Base-by-base conservation (phyloP, 2,329 filamentous ascomycete species). In the Curvularia lunata region DNA sequence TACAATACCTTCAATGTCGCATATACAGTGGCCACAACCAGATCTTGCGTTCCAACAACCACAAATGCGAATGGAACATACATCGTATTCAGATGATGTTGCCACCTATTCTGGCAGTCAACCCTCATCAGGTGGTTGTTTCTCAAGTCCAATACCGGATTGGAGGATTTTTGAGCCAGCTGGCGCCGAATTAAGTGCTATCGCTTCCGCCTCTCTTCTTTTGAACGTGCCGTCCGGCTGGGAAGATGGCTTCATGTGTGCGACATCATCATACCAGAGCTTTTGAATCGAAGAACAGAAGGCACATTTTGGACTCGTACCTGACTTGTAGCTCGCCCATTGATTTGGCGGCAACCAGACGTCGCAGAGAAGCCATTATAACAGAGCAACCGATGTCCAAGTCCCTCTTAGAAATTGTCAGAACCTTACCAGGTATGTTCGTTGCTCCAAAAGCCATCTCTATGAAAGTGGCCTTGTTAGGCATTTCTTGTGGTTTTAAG, bases 1-100 rank as follows among this genome's bases (percentile, higher is more conserved):
- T 37, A 27, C 60, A 63, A n/a, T 25, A 12, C 41, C 23, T 27
- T 25, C 25, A 25, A 43, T 12, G 9, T 13, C 27, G 28, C 18
- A 30, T 19, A 27, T 9, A 30, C 12, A 25, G 6, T 46, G 43
- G 43, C 27, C 28, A 47, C 16, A 32, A 28, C 4, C 25, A 1
- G 25, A 5, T 10, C n/a, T 28, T 30, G 7, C n/a, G 9, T 28
- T 19, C 2, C 27, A 25, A 48, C 30, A 38, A 13, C 13, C 21
- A 16, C 47, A 49, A 12, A 38, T 21, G 4, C n/a, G 3, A 6
- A 12, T 13, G 5, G 16, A n/a, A 4, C 9, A 18, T 1, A 7
- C 4, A 18, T 25, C 32, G 5, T 32, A 34, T 32, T n/a, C 12
- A 8, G 6, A 49, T 7, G 9, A 38, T 37, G 18, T 19, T 23